Conservation (phyloP, 2,329 filamentous ascomycete species). For the Tricladium varicosporioides region DNA sequence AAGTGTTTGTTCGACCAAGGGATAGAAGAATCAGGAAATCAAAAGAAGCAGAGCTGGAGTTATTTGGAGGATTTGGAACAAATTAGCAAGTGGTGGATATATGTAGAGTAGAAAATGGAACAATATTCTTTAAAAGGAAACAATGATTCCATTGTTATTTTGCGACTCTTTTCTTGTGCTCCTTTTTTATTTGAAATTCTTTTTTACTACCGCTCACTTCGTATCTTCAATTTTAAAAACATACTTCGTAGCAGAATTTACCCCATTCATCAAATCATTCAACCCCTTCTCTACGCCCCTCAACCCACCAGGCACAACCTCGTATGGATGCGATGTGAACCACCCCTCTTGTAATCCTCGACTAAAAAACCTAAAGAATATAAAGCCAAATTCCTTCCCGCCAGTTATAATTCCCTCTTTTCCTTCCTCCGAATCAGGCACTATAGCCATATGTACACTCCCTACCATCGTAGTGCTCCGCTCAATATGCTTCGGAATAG, state of each 20-base stretch:
- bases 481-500: conserved; percentile 26
- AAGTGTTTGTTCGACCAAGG: too few relatives aligned
- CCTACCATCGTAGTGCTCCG: conserved; percentile 23
- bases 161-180: too few relatives aligned
- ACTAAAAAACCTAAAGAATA: conserved; percentile 26
- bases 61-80: too few relatives aligned
- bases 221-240: conserved; percentile 45
- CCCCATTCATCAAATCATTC: conserved; percentile 55
- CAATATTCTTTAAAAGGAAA: conserved; percentile 10
- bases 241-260: conserved; percentile 63
- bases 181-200: conserved; percentile 10
- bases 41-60: too few relatives aligned
- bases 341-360: conserved; percentile 48
- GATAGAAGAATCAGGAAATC: too few relatives aligned
- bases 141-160: background rate
- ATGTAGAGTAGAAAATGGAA: conserved; percentile 1
- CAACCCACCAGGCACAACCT: conserved; percentile 50
- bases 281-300: conserved; percentile 49
- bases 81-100: background rate
- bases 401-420: conserved; percentile 24
- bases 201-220: conserved; percentile 10
- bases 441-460: conserved; percentile 18
- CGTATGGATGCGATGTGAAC: conserved; percentile 48
- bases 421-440: conserved; percentile 8
- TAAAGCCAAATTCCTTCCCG: conserved; percentile 27